These are phyloP conservation scores for Sphagnum tenellum DNA, from an alignment of 225 moss, liverwort and hornwort species.

Conservation along the genomic window DNA sequence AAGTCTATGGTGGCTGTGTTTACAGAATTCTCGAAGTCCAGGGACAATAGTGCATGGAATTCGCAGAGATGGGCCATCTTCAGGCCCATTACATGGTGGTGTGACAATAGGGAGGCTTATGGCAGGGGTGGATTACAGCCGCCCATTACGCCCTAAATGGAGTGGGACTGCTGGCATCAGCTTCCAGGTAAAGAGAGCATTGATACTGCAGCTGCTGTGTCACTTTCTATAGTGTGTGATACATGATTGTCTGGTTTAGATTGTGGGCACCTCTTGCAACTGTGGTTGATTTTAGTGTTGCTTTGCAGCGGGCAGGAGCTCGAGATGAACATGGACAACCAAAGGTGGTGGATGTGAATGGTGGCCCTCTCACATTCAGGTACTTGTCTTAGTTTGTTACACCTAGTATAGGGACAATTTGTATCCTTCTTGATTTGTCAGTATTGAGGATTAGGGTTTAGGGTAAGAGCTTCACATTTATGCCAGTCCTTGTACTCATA, in stretches of 20 bases:
- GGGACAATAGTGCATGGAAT: slow-evolving; percentile 97
- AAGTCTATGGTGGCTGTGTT: slow-evolving; percentile 12
- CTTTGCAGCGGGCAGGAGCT: slow-evolving; percentile 86
- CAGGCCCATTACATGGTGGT: slow-evolving; percentile 88
- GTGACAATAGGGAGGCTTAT: slow-evolving; percentile 95
- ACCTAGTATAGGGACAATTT: too few species aligned
- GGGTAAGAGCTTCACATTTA: too few species aligned
- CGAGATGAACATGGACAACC: slow-evolving; percentile 92
- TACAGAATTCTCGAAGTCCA: slow-evolving; percentile 88
- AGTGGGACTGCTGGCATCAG: slow-evolving; percentile 90
- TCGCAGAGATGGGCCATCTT: slow-evolving; percentile 68
- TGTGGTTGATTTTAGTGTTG: too few species aligned
- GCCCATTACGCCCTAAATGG: slow-evolving; percentile 94
- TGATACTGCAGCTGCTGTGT: too few species aligned
- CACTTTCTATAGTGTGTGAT: too few species aligned
- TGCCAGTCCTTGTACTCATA: too few species aligned
- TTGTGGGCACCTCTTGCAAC: too few species aligned
- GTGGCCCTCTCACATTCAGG: slow-evolving; percentile 96
- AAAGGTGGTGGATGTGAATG: slow-evolving; percentile 91
- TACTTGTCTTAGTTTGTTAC: slow-evolving; percentile 4
- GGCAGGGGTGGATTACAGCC: slow-evolving; percentile 92
- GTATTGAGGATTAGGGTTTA: too few species aligned
- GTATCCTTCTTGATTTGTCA: too few species aligned
- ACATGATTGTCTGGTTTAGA: too few species aligned
- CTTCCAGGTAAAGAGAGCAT: slow-evolving; percentile 58